Base-by-base conservation (phyloP, 805 yeast genomes). In the Blastobotrys terrestris region DNA sequence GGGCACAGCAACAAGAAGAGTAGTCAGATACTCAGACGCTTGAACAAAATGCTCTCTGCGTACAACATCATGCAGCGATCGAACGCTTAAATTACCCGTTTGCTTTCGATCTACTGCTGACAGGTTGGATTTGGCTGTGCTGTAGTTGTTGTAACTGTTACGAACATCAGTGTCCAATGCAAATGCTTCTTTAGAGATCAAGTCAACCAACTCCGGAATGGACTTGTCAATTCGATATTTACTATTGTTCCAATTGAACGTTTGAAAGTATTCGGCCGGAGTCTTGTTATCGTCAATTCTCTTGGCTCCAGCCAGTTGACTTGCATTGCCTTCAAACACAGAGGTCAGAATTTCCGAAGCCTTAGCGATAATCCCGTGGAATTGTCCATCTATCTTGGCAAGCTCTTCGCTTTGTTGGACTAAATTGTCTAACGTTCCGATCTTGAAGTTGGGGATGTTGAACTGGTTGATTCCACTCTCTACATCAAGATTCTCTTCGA, bases 321-420 rank as follows among this genome's bases (percentile, higher is more conserved):
- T 68, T 19, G 64, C 65, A 53, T 72, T 72, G 53, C 67, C 63
- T 19, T 72, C 78, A 54, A 75, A 73, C 46, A 85, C 67, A 31
- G 76, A 71, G 16, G 71, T 64, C 54, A 91, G 74, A 19, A 88
- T 79, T 60, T 94, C 99, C 51, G 85, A 77, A 31, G 85, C 81
- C 69, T 95, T 95, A 21, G 73, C 66, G 13, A 90, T 80, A 4
- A 94, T 79, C 6, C 75, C 71, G 44, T 78, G 79, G 65, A 92
- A 77, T 69, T 88, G 94, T n/a, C 73, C 72, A 70, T 94, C 99
- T 52, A 84, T 72, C 67, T 89, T 91, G 43, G 80, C 73, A 53
- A 94, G 77, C 64, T 92, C 98, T 63, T 94, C 99, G 67, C 91
- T 82, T 70, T 91, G 91, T 61, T 85, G 83, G 51, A 94, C 95